Evolutionary conservation across 192 early-diverging fungal genomes (phyloP).

Genomic region (Hyaloraphidium curvatum): DNA sequence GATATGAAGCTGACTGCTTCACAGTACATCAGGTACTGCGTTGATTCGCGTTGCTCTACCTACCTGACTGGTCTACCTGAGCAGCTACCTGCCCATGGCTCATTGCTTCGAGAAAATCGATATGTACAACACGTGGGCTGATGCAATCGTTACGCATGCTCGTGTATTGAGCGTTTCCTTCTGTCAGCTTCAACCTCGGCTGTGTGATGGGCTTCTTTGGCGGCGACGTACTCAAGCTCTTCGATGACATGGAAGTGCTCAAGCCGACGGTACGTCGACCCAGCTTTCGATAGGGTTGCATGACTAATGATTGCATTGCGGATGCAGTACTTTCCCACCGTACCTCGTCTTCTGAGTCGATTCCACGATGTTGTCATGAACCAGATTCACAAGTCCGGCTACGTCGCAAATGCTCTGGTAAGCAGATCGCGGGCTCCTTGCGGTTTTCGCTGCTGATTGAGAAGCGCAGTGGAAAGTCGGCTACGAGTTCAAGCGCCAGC

Average conservation of each 20-base stretch:
- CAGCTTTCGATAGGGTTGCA: background rate
- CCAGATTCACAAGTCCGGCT: background rate
- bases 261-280: conserved; percentile 67
- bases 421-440: no score
- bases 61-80: no score
- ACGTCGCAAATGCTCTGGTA: background rate
- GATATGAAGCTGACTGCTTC: no score
- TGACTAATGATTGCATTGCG: background rate
- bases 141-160: background rate
- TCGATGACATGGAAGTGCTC: conserved; percentile 63
- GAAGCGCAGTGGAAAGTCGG: no score
- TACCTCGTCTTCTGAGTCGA: conserved; percentile 36
- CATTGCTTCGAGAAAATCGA: background rate
- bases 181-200: conserved; percentile 20
- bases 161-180: background rate
- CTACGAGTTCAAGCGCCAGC: no score
- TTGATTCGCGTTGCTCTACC: no score
- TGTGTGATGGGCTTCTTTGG: conserved; percentile 58
- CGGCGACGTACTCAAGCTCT: conserved; percentile 43
- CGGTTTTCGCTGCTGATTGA: no score
- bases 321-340: conserved; percentile 36
- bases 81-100: no score
- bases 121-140: background rate
- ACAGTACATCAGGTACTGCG: no score
- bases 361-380: background rate